Evolutionary conservation across 306 rosid genomes (phyloP).

Genomic region (Cucumis hystrix): DNA sequence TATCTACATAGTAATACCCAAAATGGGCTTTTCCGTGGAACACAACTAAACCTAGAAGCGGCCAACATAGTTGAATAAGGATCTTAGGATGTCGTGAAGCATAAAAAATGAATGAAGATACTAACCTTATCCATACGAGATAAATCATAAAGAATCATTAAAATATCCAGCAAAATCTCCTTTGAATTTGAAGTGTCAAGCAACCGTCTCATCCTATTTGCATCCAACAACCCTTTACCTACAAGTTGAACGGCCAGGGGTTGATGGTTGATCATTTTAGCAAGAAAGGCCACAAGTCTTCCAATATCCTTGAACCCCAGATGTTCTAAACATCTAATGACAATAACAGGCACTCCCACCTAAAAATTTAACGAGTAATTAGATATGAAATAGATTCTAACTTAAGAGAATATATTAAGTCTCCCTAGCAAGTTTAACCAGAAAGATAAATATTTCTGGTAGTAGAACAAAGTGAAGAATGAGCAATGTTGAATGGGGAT

Average conservation of each 20-base stretch:
- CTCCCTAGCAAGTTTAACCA: neutral
- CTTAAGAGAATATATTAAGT: neutral
- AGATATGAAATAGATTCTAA: neutral
- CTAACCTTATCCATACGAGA: constrained; percentile 95
- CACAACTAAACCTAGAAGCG: too few relatives aligned
- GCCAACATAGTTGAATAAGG: neutral
- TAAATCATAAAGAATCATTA: constrained; percentile 90
- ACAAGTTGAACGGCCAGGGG: constrained; percentile 80
- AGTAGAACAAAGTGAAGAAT: too few relatives aligned
- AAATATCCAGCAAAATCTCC: constrained; percentile 59
- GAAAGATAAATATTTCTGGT: neutral
- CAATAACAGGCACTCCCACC: constrained; percentile 68
- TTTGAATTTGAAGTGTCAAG: constrained; percentile 50
- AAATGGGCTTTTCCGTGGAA: too few relatives aligned
- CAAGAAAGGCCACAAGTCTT: constrained; percentile 82
- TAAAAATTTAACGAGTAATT: constrained; percentile 30
- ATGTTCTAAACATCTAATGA: constrained; percentile 62
- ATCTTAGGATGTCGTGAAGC: neutral
- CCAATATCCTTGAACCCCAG: constrained; percentile 57
- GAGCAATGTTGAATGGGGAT: neutral
- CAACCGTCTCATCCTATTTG: constrained; percentile 62
- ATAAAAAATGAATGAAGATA: constrained; percentile 14
- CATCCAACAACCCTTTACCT: constrained; percentile 66
- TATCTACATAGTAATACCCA: too few relatives aligned
- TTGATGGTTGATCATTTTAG: constrained; percentile 70